These are phyloP conservation scores for Arthrocladium fulminans DNA, from an alignment of 2,329 filamentous ascomycete genomes.

Conservation along the genomic window DNA sequence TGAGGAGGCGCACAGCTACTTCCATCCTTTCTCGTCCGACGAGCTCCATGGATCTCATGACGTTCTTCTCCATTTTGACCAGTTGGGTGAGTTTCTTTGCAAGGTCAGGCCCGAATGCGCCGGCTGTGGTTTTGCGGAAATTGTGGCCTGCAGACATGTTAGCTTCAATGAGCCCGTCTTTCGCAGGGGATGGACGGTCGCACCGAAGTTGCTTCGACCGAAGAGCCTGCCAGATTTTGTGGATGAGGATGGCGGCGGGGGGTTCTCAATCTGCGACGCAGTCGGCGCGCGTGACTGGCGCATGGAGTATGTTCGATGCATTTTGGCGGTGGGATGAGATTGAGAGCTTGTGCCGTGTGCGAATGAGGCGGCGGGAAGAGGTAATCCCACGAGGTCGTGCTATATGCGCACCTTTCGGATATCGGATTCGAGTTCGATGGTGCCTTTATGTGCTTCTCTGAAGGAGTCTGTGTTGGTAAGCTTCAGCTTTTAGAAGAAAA, in stretches of 20 bases:
- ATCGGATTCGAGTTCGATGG: background rate
- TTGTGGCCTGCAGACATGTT: constrained; percentile 48
- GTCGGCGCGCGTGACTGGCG: constrained; percentile 93
- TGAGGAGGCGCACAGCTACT: constrained; percentile 65
- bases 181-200: constrained; percentile 35
- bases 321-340: constrained; percentile 33
- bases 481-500: background rate
- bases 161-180: background rate
- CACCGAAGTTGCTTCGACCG: constrained; percentile 76
- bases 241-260: constrained; percentile 79
- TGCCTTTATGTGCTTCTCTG: background rate
- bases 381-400: background rate
- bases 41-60: constrained; percentile 95
- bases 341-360: background rate
- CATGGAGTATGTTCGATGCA: constrained; percentile 99
- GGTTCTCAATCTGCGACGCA: constrained; percentile 83
- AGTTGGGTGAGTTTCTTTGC: constrained; percentile 96
- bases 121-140: constrained; percentile 44
- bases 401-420: background rate
- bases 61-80: constrained; percentile 99
- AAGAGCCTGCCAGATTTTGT: constrained; percentile 90
- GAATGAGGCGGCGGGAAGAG: background rate
- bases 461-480: background rate
- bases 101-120: constrained; percentile 64
- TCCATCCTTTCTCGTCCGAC: constrained; percentile 97